A percentile compares a stretch with the other conserved stretches of the same genome.
Evolutionary conservation across 352 stramenopile genomes (phyloP).

Genomic region (Albugo candida): DNA sequence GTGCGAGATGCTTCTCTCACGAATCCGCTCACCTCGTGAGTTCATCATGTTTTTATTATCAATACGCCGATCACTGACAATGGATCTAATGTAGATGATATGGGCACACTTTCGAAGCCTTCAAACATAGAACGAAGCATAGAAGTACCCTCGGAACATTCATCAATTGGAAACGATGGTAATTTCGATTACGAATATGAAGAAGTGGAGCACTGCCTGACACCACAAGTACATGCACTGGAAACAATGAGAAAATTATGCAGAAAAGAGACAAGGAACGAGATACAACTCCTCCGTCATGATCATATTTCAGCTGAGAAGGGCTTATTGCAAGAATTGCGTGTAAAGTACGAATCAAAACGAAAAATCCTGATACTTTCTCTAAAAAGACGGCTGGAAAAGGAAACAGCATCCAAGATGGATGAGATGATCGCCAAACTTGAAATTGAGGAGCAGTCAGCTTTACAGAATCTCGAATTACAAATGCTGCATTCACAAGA

Average conservation of each 20-base stretch:
- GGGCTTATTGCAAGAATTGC: conserved; percentile 24
- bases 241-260: conserved; percentile 14
- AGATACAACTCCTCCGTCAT: conserved; percentile 10
- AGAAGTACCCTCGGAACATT: neutral
- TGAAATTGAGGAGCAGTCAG: conserved; percentile 19
- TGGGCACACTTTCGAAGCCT: neutral
- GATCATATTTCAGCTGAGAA: conserved; percentile 18
- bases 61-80: neutral
- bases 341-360: conserved; percentile 42
- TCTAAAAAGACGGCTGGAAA: conserved; percentile 27
- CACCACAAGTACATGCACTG: conserved; percentile 12
- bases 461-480: conserved; percentile 11
- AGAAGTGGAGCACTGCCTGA: conserved; percentile 4
- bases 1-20: conserved; percentile 24
- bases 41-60: neutral
- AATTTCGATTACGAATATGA: neutral
- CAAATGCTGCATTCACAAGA: conserved; percentile 18
- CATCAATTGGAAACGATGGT: neutral
- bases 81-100: neutral
- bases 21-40: conserved; percentile 2
- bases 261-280: conserved; percentile 19
- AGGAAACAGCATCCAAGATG: conserved; percentile 25
- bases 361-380: conserved; percentile 27
- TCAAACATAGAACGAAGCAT: neutral
- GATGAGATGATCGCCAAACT: conserved; percentile 20